Evolutionary conservation across 805 yeast species (phyloP), one percentile per base, ranked within the genome.

Genomic region (Saccharomycopsis capsularis): DNA sequence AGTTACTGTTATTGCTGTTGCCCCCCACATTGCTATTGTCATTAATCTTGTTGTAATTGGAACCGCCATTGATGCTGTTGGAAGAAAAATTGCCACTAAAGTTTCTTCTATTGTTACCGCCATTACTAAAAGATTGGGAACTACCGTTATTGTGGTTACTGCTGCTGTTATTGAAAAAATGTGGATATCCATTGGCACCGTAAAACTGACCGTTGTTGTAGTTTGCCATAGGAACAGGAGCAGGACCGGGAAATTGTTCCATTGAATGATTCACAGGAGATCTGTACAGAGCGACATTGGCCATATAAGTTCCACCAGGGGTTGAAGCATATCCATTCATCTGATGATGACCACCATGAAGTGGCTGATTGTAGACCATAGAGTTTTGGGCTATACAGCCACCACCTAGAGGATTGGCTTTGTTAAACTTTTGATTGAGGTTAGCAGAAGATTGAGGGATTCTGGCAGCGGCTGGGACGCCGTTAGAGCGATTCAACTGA

Each of bases 1-100:
- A 21, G 22, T 46, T 40, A 16, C 27, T 40, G 15, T 30, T 39
- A 23, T 48, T 39, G 11, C 23, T 13, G 30, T 30, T 32, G 9
- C 29, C 13, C 4, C 15, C 9, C 21, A 22, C 22, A 29, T 42
- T 42, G 41, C 32, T 38, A 38, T 47, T 42, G 30, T 30, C 29
- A 21, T 27, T 42, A n/a, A 36, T 47, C 16, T 22, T 41, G 18
- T 40, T 46, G 15, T 37, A 19, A 29, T 27, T 29, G 13, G 24
- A 9, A 4, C n/a, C 11, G 25, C 16, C 21, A 24, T 40, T 40
- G 35, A 27, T 40, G 27, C 41, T 46, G 34, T 35, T 40, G 22
- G 16, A 32, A n/a, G n/a, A n/a, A 16, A 40, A 40, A 19, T 22
- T 40, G 19, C 24, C 36, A 16, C 24, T 42, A 18, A 40, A 40